A percentile compares a stretch with the other conserved stretches of the same genome.
Conservation (phyloP, 2,329 filamentous ascomycete genomes). For the Plenodomus lindquistii region DNA sequence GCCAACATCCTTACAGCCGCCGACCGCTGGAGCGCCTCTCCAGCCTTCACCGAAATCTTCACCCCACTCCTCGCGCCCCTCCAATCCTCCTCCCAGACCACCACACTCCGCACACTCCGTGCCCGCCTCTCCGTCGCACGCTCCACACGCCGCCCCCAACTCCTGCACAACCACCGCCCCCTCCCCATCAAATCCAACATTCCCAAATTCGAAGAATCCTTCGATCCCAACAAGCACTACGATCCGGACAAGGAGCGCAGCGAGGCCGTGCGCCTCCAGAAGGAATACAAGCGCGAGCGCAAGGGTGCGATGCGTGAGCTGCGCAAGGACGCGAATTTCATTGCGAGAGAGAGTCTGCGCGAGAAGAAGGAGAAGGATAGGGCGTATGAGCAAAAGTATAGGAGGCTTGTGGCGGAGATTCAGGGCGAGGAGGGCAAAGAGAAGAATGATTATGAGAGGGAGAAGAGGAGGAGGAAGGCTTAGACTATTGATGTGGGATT, state of each 20-base stretch:
- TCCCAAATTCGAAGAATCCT: constrained; percentile 94
- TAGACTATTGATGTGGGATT: no score
- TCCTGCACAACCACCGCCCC: constrained; percentile 86
- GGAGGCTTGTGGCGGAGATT: constrained; percentile 88
- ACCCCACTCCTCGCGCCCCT: constrained; percentile 56
- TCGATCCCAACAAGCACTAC: constrained; percentile 95
- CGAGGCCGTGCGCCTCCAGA: constrained; percentile 79
- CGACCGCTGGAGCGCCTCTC: constrained; percentile 72
- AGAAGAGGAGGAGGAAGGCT: constrained; percentile 70
- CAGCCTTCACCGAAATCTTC: constrained; percentile 80
- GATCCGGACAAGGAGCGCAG: constrained; percentile 90
- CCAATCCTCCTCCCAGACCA: constrained; percentile 33
- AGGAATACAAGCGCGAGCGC: constrained; percentile 90
- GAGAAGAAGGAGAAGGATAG: constrained; percentile 93
- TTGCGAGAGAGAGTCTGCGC: constrained; percentile 84
- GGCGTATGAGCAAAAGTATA: constrained; percentile 96
- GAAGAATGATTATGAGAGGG: constrained; percentile 84
- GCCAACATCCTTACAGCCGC: constrained; percentile 69
- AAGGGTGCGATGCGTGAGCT: constrained; percentile 95
- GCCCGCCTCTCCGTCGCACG: constrained; percentile 65
- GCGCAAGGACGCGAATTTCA: constrained; percentile 91
- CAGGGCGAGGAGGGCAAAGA: constrained; percentile 90
- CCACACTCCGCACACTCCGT: constrained; percentile 64
- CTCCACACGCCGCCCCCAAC: constrained; percentile 73
- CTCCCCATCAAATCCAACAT: constrained; percentile 85